These are phyloP conservation scores for Thelephora ganbajun DNA, from an alignment of 768 basidiomycete species.

Conservation along the genomic window DNA sequence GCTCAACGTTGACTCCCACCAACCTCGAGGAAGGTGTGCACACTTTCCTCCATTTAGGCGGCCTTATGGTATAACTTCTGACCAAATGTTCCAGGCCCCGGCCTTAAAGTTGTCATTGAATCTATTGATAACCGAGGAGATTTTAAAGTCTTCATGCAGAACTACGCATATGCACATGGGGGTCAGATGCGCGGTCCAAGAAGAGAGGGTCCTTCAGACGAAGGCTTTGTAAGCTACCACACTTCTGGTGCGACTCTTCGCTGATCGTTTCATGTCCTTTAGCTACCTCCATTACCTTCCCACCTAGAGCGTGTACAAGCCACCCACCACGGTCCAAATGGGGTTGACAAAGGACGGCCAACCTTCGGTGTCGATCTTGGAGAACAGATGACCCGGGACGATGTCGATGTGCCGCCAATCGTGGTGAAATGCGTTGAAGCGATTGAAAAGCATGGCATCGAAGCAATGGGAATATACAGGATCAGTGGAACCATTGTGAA, in stretches of 20 bases:
- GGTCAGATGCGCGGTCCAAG: slow-evolving; percentile 55
- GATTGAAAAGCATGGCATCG: slow-evolving; percentile 82
- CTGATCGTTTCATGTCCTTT: neutral
- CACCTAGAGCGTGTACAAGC: slow-evolving; percentile 15
- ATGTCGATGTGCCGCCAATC: slow-evolving; percentile 77
- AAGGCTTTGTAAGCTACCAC: slow-evolving; percentile 76
- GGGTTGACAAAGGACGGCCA: slow-evolving; percentile 48
- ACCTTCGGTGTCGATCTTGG: slow-evolving; percentile 89
- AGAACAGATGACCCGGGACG: slow-evolving; percentile 88
- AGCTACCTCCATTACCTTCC: slow-evolving; percentile 45
- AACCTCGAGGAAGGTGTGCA: slow-evolving; percentile 35
- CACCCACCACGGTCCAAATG: slow-evolving; percentile 18
- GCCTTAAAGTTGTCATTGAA: slow-evolving; percentile 79
- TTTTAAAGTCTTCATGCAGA: slow-evolving; percentile 95
- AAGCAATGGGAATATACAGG: slow-evolving; percentile 83
- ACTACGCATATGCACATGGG: slow-evolving; percentile 85
- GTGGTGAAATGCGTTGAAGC: slow-evolving; percentile 81
- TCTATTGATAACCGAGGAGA: slow-evolving; percentile 89
- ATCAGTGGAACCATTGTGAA: slow-evolving; percentile 85
- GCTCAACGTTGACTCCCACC: slow-evolving; percentile 63
- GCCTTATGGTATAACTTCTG: neutral
- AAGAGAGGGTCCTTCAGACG: slow-evolving; percentile 80
- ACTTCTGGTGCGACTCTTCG: slow-evolving; percentile 1
- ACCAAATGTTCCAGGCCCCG: slow-evolving; percentile 29
- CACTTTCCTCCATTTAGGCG: slow-evolving; percentile 3